Evolutionary conservation across 805 yeast genomes (phyloP), one percentile per base, ranked within the genome.

Genomic region (Metschnikowia henanensis): DNA sequence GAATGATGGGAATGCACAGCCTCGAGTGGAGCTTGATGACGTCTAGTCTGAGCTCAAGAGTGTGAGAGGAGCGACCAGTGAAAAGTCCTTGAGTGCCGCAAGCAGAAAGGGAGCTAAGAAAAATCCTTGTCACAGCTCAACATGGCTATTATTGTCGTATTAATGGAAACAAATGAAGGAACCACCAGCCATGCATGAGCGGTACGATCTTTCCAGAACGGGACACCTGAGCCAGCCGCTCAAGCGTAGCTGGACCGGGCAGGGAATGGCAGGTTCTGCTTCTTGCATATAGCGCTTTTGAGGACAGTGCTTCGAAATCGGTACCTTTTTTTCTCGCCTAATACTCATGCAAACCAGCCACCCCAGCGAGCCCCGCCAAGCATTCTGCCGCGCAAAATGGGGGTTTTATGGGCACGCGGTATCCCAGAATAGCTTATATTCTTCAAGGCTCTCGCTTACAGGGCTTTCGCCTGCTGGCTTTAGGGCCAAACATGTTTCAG

Each of bases 251-350:
- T 16, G 30, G 19, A 26, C 33, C 5, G 28, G 43, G 43, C 22
- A 39, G 34, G 43, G 12, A 30, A 17, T 22, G 23, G 17, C 19
- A 28, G 26, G 28, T 15, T 10, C 23, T 29, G 26, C 13, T 16
- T 39, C 43, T 17, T 32, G 37, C 21, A 39, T 28, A 33, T 20
- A 19, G 15, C 6, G n/a, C 26, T 18, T 16, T 21, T 13, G 16
- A 3, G 26, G 23, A 22, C 37, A 20, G 22, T 19, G 32, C 34
- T 33, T 13, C 29, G n/a, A 10, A 18, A 23, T 17, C 19, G 21
- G 43, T 39, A 39, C 43, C 43, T 39, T 39, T 39, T 39, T 33
- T 35, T 13, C 9, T 35, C 37, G 34, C 43, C 29, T 18, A 15
- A 39, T 33, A 5, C 26, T 20, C n/a, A 19, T 28, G 37, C 37